Evolutionary conservation across 176 grass and related monocot genomes (phyloP).

Genomic region (Ensete glaucum): DNA sequence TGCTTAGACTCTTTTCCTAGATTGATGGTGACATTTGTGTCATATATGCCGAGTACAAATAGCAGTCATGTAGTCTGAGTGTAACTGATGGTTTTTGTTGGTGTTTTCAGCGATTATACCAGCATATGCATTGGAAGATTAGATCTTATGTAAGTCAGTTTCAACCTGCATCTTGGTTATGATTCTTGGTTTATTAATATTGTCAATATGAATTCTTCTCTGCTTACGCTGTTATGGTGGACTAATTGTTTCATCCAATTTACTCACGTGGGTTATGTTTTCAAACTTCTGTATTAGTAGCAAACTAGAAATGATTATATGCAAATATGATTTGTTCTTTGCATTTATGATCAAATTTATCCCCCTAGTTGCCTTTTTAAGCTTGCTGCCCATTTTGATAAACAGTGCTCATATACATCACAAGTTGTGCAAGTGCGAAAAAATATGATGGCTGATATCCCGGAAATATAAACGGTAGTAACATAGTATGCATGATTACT

Average conservation of each 20-base stretch:
- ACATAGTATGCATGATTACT: not conserved
- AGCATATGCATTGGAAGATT: slow-evolving; percentile 82
- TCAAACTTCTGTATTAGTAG: not conserved
- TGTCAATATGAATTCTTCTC: not conserved
- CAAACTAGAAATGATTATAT: not conserved
- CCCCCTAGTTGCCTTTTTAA: not conserved
- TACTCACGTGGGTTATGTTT: not conserved
- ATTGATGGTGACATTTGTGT: not conserved
- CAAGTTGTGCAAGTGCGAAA: not conserved
- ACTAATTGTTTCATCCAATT: not conserved
- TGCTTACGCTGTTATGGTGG: not conserved
- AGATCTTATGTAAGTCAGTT: slow-evolving; percentile 67
- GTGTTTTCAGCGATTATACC: slow-evolving; percentile 70
- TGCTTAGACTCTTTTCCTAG: not conserved
- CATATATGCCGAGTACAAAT: not conserved
- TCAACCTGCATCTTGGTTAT: slow-evolving; percentile 3
- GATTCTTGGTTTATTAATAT: not conserved
- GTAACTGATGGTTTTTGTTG: slow-evolving; percentile 16
- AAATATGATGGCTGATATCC: not conserved
- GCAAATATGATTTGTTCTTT: not conserved
- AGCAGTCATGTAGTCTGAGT: not conserved
- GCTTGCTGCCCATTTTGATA: not conserved
- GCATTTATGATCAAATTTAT: not conserved
- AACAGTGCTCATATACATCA: not conserved
- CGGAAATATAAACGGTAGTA: not conserved